Conservation (phyloP, 257 asterid species). For the Solanum habrochaites region DNA sequence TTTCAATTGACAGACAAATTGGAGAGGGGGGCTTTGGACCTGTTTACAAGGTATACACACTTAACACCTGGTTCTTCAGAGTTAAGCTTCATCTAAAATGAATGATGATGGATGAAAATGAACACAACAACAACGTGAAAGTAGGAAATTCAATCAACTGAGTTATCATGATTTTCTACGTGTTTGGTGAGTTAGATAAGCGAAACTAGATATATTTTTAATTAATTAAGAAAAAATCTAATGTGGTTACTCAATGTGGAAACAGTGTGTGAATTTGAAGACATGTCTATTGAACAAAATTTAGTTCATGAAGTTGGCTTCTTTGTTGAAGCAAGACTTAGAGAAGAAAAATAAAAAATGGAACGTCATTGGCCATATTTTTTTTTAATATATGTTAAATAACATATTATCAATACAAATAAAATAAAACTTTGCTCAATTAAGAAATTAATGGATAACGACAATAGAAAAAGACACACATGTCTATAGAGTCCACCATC, state of each 20-base stretch:
- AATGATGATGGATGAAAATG: not conserved
- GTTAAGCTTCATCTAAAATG: not conserved
- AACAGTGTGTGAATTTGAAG: not conserved
- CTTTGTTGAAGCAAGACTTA: not conserved
- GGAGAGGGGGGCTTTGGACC: slow-evolving; percentile 62
- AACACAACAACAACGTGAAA: too few relatives aligned
- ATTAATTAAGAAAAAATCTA: too few relatives aligned
- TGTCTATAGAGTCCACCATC: not conserved
- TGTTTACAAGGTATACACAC: slow-evolving; percentile 37
- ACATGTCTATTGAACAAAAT: not conserved
- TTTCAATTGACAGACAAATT: slow-evolving; percentile 25
- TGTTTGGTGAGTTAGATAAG: not conserved
- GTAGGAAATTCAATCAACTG: not conserved
- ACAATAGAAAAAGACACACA: not conserved
- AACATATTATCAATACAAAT: not conserved
- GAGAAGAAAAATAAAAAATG: not conserved
- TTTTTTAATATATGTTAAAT: not conserved
- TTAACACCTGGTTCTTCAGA: not conserved
- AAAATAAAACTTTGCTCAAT: not conserved
- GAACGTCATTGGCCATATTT: not conserved
- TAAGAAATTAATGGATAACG: not conserved
- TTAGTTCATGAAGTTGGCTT: not conserved
- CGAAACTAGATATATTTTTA: not conserved
- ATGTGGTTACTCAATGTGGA: not conserved
- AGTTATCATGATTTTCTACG: too few relatives aligned